Percentiles rank a stretch among this genome's conserved stretches.
Evolutionary conservation across 345 rosid genomes (phyloP).

Genomic region (Acer yangbiense): DNA sequence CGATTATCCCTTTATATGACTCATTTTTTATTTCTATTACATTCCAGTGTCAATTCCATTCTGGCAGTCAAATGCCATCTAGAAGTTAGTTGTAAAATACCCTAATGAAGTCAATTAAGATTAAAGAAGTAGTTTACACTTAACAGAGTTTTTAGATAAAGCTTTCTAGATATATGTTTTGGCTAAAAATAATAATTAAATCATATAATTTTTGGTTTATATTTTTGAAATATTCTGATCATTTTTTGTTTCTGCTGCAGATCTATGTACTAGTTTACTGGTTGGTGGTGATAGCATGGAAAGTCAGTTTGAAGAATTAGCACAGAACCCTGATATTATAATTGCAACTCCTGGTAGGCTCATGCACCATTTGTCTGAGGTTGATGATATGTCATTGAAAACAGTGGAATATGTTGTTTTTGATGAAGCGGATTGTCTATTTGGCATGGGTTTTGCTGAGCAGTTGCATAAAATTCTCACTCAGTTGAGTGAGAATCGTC

Average conservation of each 20-base stretch:
- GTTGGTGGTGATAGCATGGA: constrained; percentile 99
- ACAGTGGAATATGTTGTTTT: constrained; percentile 94
- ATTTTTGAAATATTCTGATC: neutral
- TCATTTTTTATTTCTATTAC: neutral
- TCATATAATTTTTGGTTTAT: neutral
- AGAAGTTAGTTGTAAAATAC: neutral
- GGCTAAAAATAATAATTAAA: neutral
- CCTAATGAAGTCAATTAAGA: constrained; percentile 2
- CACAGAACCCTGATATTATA: constrained; percentile 87
- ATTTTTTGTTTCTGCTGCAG: constrained; percentile 32
- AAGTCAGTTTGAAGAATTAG: constrained; percentile 86
- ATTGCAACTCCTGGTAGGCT: constrained; percentile 97
- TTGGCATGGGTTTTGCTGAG: constrained; percentile 94
- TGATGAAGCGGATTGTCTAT: constrained; percentile 93
- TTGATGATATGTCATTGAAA: constrained; percentile 83
- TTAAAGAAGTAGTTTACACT: too few relatives aligned
- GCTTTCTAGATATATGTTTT: neutral
- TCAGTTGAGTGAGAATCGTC: constrained; percentile 88
- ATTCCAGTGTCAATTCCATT: neutral
- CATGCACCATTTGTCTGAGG: constrained; percentile 91
- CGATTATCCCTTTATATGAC: neutral
- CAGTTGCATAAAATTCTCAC: constrained; percentile 77
- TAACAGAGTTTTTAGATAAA: neutral
- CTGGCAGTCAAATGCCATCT: neutral
- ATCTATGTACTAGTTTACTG: constrained; percentile 78